Conservation (phyloP, 2,329 filamentous ascomycete species). For the Leptographium flavum region DNA sequence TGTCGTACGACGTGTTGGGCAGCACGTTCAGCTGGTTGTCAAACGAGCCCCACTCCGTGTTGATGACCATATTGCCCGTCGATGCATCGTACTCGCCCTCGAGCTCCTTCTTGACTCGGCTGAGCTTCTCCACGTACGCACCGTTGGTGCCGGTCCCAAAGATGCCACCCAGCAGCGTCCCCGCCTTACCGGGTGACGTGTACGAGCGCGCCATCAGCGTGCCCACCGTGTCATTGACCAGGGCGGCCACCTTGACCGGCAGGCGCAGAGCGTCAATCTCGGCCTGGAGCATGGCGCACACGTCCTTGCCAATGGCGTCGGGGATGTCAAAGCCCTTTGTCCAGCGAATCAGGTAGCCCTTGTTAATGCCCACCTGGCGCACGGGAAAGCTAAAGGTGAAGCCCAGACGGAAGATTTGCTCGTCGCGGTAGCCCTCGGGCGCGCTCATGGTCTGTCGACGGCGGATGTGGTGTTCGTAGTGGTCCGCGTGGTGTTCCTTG, state of each 20-base stretch:
- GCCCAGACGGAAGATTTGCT: conserved; percentile 82
- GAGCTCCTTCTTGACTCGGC: conserved; percentile 67
- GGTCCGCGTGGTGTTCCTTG: conserved; percentile 72
- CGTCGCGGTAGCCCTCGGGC: conserved; percentile 46
- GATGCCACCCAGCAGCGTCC: conserved; percentile 85
- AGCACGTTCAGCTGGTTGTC: conserved; percentile 86
- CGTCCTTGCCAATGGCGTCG: conserved; percentile 89
- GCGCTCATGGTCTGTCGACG: conserved; percentile 48
- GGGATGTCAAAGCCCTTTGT: conserved; percentile 97
- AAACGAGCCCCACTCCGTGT: conserved; percentile 97
- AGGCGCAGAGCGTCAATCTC: conserved; percentile 80
- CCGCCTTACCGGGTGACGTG: conserved; percentile 74
- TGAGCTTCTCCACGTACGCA: conserved; percentile 86
- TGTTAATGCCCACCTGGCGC: conserved; percentile 87
- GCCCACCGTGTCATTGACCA: conserved; percentile 95
- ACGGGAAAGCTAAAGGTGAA: conserved; percentile 99
- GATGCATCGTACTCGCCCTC: conserved; percentile 58
- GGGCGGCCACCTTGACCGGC: conserved; percentile 84
- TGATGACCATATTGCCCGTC: conserved; percentile 92
- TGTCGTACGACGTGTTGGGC: conserved; percentile 74
- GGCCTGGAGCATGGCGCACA: conserved; percentile 74
- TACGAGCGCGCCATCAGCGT: conserved; percentile 97
- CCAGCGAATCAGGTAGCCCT: conserved; percentile 87
- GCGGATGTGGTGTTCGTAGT: conserved; percentile 58
- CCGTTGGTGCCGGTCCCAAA: conserved; percentile 97